Base-by-base conservation (phyloP, 2,329 filamentous ascomycete genomes). In the Aspergillus felis region DNA sequence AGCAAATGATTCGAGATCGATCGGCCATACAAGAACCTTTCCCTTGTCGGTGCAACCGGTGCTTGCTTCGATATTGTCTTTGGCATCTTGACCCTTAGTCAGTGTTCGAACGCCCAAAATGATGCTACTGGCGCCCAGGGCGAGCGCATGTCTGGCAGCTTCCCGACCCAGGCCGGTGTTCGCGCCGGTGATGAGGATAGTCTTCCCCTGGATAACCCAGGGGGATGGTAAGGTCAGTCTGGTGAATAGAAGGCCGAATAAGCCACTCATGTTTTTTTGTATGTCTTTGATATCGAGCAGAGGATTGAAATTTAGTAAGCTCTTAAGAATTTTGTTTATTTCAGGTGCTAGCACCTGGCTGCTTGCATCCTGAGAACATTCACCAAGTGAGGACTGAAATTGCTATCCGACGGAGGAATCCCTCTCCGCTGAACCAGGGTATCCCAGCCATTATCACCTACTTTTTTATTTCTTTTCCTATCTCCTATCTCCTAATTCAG, bases 71-170 rank as follows among this genome's bases (percentile, higher is more conserved):
- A 76, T 72, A 47, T 81, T 77, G 50, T 73, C 68, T 24, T 66
- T 75, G 0, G 80, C 80, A 0, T 66, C 70, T 59, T 81, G 71
- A 48, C 79, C 79, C 59, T 79, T 80, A 24, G 68, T 64, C 5
- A 71, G 22, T 20, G 64, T 74, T 17, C 80, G 76, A 27, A 78
- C 75, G 6, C 74, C 77, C 28, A 82, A 67, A 55, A 82, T 79
- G 41, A 82, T 64, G 12, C 70, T 75, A 1, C 64, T 66, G 24
- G 74, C 75, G 10, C 72, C 70, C 14, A 80, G 71, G 1, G 68
- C 64, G 2, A 75, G 71, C 52, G 77, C 72, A 60, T 80, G 77
- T 3, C 74, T 71, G 1, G 78, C 76, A n/a, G 79, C 75, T 69
- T 81, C 80, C 35, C 74, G 68, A 12, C 80, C 80, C 1, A 82